phyloP scores from a whole-genome alignment of 1,284 basidiomycete species.

The Ganoderma sinense region DNA sequence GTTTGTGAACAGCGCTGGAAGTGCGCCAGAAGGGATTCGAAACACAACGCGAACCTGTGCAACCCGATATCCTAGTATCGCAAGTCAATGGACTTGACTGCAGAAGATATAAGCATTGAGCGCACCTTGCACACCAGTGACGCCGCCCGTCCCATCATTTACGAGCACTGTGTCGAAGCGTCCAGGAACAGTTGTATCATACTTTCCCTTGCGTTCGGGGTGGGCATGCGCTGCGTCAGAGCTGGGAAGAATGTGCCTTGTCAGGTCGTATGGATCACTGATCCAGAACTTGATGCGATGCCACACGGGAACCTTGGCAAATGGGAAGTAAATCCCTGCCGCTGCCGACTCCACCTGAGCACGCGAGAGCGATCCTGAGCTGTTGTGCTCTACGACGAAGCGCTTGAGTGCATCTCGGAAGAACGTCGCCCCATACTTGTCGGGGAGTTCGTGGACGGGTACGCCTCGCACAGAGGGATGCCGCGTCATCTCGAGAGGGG shows the following conservation, averaged over 20 bases:
- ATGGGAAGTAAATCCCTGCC: not conserved
- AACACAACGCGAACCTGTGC: too few relatives aligned
- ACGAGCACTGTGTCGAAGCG: conserved; percentile 34
- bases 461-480: not conserved
- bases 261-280: not conserved
- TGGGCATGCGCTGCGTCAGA: conserved; percentile 23
- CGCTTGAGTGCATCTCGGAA: too few relatives aligned
- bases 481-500: not conserved
- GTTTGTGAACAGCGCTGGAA: too few relatives aligned
- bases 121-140: conserved; percentile 27
- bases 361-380: conserved; percentile 10
- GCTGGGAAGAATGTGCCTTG: too few relatives aligned
- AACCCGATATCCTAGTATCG: too few relatives aligned
- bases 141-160: too few relatives aligned
- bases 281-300: not conserved
- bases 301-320: conserved; percentile 13
- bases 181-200: conserved; percentile 12
- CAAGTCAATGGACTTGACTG: too few relatives aligned
- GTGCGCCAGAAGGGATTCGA: too few relatives aligned
- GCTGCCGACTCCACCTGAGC: conserved; percentile 4
- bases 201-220: conserved; percentile 15
- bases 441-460: too few relatives aligned
- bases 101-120: too few relatives aligned
- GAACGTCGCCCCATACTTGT: conserved; percentile 35
- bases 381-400: conserved; percentile 29